These are phyloP conservation scores for Mortierella sp. DNA, from an alignment of 371 early-diverging fungal species.

Conservation along the genomic window DNA sequence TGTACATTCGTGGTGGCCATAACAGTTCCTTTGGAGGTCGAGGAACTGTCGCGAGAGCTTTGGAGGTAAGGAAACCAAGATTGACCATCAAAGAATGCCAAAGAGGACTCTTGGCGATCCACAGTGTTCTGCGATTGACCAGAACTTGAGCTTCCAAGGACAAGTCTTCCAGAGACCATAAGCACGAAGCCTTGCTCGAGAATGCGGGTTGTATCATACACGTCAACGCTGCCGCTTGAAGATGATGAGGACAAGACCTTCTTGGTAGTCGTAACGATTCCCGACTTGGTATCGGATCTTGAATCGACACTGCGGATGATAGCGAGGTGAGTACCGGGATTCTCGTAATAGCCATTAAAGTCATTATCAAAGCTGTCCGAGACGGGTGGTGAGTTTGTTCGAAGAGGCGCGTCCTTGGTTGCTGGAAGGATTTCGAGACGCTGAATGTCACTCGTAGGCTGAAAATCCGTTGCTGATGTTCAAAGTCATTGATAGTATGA, in stretches of 20 bases:
- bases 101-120: conserved; percentile 58
- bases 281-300: no score
- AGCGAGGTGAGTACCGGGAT: not conserved
- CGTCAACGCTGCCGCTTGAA: conserved; percentile 2
- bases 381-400: conserved; percentile 7
- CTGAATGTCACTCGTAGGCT: conserved; percentile 39
- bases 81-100: conserved; percentile 73
- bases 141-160: conserved; percentile 34
- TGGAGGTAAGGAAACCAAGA: conserved; percentile 74
- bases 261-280: no score
- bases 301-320: no score
- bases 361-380: conserved; percentile 5
- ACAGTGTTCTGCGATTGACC: not conserved
- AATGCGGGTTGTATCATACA: conserved; percentile 29
- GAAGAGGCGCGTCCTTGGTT: conserved; percentile 21
- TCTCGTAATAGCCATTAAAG: conserved; percentile 8
- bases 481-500: no score
- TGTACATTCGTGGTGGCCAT: no score
- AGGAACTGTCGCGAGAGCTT: conserved; percentile 54
- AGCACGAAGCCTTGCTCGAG: conserved; percentile 44
- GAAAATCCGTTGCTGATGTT: conserved; percentile 32
- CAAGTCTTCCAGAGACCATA: conserved; percentile 33
- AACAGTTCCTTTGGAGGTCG: no score
- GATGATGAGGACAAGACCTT: not conserved
- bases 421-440: conserved; percentile 38